Conservation (phyloP, 192 early-diverging fungal genomes). For the Paraglomus occultum region DNA sequence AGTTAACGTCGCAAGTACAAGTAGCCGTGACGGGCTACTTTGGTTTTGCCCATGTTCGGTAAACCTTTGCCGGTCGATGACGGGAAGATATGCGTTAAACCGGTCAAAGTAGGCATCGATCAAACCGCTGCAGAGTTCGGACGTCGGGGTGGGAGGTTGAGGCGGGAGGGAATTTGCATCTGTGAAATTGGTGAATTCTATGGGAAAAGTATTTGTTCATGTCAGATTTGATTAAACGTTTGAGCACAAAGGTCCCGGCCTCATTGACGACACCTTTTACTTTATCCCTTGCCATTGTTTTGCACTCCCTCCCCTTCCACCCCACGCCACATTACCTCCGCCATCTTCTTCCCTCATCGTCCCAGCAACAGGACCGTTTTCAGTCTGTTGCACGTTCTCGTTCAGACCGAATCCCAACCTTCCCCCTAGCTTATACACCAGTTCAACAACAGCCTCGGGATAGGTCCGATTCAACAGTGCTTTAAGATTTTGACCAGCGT, state of each 20-base stretch:
- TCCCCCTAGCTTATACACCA: slow-evolving; percentile 20
- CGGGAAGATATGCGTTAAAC: slow-evolving; percentile 17
- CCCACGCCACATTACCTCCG: no score
- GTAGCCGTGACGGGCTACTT: slow-evolving; percentile 6
- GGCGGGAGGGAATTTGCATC: neutral
- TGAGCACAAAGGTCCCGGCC: neutral
- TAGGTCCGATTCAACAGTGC: slow-evolving; percentile 15
- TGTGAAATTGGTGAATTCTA: neutral
- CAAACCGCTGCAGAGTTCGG: slow-evolving; percentile 18
- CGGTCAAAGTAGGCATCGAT: slow-evolving; percentile 14
- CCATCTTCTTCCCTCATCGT: neutral
- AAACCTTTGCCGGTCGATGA: slow-evolving; percentile 26
- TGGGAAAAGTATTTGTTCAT: neutral
- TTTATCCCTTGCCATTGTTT: no score
- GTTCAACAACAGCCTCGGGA: slow-evolving; percentile 23
- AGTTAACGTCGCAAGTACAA: slow-evolving; percentile 14
- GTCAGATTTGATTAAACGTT: neutral
- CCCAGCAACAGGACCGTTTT: neutral
- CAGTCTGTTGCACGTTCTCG: neutral
- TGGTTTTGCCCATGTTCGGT: slow-evolving; percentile 11
- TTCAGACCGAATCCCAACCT: neutral
- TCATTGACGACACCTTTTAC: no score
- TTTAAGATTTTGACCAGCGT: neutral
- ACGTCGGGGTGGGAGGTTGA: neutral
- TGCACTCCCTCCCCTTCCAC: no score